Conservation (phyloP, 1,284 basidiomycete species). For the Ceratobasidium sp. region DNA sequence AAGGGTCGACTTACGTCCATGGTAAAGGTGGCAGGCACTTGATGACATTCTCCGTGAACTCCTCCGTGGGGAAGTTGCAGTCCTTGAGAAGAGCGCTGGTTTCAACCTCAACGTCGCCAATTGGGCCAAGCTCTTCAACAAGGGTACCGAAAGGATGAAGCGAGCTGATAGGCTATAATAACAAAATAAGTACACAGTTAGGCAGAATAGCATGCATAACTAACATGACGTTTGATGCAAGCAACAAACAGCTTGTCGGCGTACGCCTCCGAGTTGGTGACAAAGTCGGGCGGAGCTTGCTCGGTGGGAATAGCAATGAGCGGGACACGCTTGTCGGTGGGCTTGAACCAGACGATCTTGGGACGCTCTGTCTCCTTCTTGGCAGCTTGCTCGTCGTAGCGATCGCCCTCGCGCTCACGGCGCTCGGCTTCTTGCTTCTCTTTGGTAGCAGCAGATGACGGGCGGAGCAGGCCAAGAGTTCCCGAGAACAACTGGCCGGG, state of each 20-base stretch:
- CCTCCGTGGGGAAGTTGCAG: constrained; percentile 96
- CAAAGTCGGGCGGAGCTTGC: constrained; percentile 95
- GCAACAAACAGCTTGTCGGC: constrained; percentile 93
- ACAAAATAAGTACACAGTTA: constrained; percentile 15
- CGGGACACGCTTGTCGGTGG: constrained; percentile 98
- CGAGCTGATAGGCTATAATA: constrained; percentile 83
- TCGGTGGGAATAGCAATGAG: constrained; percentile 99
- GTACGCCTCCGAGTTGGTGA: constrained; percentile 92
- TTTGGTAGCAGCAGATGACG: constrained; percentile 97
- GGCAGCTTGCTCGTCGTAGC: constrained; percentile 76
- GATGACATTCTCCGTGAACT: constrained; percentile 90
- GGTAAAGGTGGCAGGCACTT: constrained; percentile 95
- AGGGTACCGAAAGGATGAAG: constrained; percentile 98
- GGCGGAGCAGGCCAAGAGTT: constrained; percentile 92
- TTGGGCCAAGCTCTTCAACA: constrained; percentile 98
- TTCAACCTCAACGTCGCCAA: constrained; percentile 97
- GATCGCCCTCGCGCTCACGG: constrained; percentile 92
- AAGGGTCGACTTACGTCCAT: constrained; percentile 73
- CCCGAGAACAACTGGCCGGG: constrained; percentile 98
- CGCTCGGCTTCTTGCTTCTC: constrained; percentile 99
- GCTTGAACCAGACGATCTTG: constrained; percentile 99
- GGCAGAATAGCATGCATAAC: constrained; percentile 48
- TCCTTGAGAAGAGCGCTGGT: constrained; percentile 97
- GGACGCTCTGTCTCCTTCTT: constrained; percentile 83
- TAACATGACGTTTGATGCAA: constrained; percentile 94